A percentile compares a stretch with the other conserved stretches of the same genome.
Evolutionary conservation across 768 basidiomycete genomes (phyloP).

Genomic region (Tricholoma terreum): DNA sequence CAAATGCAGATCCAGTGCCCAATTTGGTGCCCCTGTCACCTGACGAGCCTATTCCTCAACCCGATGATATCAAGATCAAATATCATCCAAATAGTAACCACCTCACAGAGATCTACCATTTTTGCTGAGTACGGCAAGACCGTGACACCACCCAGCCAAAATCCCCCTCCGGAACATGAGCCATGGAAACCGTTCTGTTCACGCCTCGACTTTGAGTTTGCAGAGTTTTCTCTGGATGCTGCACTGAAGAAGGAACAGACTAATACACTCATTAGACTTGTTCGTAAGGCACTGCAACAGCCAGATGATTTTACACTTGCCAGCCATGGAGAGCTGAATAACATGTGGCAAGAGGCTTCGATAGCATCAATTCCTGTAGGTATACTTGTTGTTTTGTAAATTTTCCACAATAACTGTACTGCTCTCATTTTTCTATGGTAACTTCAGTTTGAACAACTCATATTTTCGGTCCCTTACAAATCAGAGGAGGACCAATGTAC

Average conservation of each 20-base stretch:
- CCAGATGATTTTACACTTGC: conserved; percentile 15
- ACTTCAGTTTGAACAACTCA: conserved; percentile 3
- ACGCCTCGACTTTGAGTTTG: conserved; percentile 27
- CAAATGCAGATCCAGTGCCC: background rate
- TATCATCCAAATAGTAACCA: conserved; percentile 9
- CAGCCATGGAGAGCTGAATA: conserved; percentile 15
- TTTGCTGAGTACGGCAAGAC: conserved; percentile 5
- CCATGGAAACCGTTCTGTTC: conserved; percentile 31
- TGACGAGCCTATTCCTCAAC: background rate
- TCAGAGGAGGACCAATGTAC: background rate
- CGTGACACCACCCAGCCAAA: background rate
- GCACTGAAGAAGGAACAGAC: conserved; percentile 17
- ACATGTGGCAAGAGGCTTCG: conserved; percentile 18
- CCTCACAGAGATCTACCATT: background rate
- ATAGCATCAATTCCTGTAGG: no score
- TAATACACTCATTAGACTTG: conserved; percentile 17
- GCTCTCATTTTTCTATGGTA: no score
- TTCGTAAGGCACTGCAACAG: conserved; percentile 8
- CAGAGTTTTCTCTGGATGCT: conserved; percentile 20
- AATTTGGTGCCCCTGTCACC: background rate
- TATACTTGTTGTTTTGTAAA: background rate
- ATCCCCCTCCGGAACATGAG: background rate
- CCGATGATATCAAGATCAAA: conserved; percentile 10
- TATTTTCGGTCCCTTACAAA: conserved; percentile 3
- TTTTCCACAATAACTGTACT: no score